Evolutionary conservation across 208 protist genomes (phyloP), one percentile per base, ranked within the genome.

Genomic region (Perkinsela sp.): DNA sequence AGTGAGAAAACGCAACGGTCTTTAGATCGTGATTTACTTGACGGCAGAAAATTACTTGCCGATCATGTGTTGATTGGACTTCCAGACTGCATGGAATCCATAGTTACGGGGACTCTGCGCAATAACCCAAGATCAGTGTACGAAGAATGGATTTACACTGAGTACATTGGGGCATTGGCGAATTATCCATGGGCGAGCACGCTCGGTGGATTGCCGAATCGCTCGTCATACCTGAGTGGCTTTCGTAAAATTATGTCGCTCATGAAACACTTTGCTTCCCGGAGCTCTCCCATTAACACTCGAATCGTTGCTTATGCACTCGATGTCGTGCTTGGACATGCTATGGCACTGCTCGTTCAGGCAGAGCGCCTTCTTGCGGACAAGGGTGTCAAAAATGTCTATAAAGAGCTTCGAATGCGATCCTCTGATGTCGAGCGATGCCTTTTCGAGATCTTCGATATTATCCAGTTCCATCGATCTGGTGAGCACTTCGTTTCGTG

Each of bases 81-180:
- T 22, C 40, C 40, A 6, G 40, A 57, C 6, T n/a, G 6, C 13
- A 57, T 57, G 13, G 40, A 57, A 22, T 22, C 13, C 6, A 57
- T 6, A 6, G 22, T 57, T 22, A 57, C 6, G 22, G 13, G 22
- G 13, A n/a, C 40, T n/a, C 13, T n/a, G 40, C 40, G 40, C 13
- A 57, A 57, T n/a, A 57, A 6, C 22, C 40, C 40, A n/a, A 6
- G 40, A n/a, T 57, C 40, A 57, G 40, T 22, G 22, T 57, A 57
- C 22, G 40, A 22, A 57, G 40, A 57, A 57, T 57, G 40, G 40
- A 57, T 57, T 57, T 57, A 57, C 40, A 57, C 40, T 57, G 40
- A 57, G 40, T 57, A 57, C 40, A 57, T 57, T 22, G 40, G 40
- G 6, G 40, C 40, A n/a, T 22, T 57, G 13, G 6, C 40, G 40